These are phyloP conservation scores for Syzygium syzygioides DNA, from an alignment of 441 rosid genomes.

Conservation along the genomic window DNA sequence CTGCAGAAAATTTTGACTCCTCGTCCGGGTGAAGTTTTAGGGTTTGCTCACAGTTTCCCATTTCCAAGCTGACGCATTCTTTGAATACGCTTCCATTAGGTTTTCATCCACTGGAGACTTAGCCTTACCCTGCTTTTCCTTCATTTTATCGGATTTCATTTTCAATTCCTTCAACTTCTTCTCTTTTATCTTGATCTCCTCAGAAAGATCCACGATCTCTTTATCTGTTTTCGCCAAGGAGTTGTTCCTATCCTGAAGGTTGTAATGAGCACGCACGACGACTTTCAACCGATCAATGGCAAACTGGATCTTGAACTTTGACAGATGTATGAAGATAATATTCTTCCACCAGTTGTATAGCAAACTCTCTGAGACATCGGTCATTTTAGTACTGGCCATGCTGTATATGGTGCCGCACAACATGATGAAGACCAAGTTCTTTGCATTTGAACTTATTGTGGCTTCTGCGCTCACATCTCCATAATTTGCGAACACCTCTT, in stretches of 20 bases:
- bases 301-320: not conserved
- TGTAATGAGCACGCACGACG: not conserved
- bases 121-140: not conserved
- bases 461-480: not conserved
- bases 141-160: too few relatives aligned
- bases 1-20: not conserved
- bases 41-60: not conserved
- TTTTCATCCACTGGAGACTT: not conserved
- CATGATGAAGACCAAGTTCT: not conserved
- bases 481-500: not conserved
- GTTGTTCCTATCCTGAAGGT: not conserved
- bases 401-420: not conserved
- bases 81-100: not conserved
- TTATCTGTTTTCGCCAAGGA: not conserved
- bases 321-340: not conserved
- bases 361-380: not conserved
- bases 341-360: not conserved
- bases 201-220: not conserved
- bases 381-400: not conserved
- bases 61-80: not conserved
- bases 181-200: not conserved
- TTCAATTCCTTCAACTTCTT: not conserved
- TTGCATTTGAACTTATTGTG: not conserved
- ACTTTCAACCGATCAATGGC: not conserved
- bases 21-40: not conserved